A percentile compares a stretch with the other conserved stretches of the same genome.
Evolutionary conservation across 2,329 filamentous ascomycete species (phyloP).

Genomic region (Ophiostoma sp.): DNA sequence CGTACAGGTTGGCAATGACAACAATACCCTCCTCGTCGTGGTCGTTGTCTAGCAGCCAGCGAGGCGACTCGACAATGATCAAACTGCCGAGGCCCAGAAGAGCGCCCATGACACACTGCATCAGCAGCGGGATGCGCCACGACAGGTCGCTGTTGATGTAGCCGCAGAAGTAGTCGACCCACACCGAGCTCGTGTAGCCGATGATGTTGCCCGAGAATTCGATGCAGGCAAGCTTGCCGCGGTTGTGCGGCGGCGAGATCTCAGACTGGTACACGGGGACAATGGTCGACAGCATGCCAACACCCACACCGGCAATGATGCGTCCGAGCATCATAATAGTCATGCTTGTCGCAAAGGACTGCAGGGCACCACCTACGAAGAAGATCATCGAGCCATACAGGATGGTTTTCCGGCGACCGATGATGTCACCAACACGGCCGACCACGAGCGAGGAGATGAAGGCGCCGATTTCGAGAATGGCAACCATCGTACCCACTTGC

Average conservation of each 20-base stretch:
- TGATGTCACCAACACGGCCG: constrained; percentile 82
- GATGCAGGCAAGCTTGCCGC: constrained; percentile 92
- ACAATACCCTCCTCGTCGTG: constrained; percentile 98
- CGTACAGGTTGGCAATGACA: constrained; percentile 95
- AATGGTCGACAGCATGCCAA: constrained; percentile 85
- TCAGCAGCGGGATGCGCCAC: constrained; percentile 82
- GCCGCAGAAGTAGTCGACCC: constrained; percentile 97
- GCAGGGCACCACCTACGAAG: constrained; percentile 73
- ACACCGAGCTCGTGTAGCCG: constrained; percentile 92
- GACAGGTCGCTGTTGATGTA: constrained; percentile 79
- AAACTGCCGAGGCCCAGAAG: constrained; percentile 80
- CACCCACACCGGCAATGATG: constrained; percentile 76
- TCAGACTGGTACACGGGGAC: constrained; percentile 92
- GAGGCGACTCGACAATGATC: constrained; percentile 91
- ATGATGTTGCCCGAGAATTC: constrained; percentile 97
- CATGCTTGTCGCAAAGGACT: constrained; percentile 77
- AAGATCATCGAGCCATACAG: constrained; percentile 91
- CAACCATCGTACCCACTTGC: constrained; percentile 93
- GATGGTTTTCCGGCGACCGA: constrained; percentile 84
- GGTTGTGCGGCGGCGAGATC: constrained; percentile 92
- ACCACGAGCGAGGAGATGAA: constrained; percentile 84
- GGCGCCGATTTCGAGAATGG: constrained; percentile 89
- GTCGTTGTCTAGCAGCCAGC: constrained; percentile 96
- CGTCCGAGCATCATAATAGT: constrained; percentile 82
- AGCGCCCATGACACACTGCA: constrained; percentile 92